Percentiles rank a stretch among this genome's conserved stretches.
phyloP scores from a whole-genome alignment of 164 flowering plant species.

The Annona cherimola region DNA sequence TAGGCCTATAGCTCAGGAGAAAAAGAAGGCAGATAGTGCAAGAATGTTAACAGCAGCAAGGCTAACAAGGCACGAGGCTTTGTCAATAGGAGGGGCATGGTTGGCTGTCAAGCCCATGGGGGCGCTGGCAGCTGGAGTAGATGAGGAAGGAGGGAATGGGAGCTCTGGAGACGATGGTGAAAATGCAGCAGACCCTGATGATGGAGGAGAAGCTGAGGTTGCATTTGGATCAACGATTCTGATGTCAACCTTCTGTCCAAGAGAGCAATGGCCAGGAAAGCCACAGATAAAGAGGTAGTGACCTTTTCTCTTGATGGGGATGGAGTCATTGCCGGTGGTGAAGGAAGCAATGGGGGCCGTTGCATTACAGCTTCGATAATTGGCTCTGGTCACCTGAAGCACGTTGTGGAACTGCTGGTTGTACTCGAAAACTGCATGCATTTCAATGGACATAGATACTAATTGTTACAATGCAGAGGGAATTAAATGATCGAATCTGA shows the following conservation, averaged over 20 bases:
- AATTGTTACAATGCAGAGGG: background rate
- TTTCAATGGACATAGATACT: background rate
- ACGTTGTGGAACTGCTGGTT: constrained; percentile 53
- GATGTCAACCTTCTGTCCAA: constrained; percentile 67
- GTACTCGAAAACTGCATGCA: constrained; percentile 49
- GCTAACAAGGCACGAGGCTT: background rate
- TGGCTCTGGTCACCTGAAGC: constrained; percentile 42
- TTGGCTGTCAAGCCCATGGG: constrained; percentile 10
- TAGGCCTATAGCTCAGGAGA: background rate
- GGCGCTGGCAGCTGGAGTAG: constrained; percentile 12
- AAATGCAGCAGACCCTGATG: constrained; percentile 9
- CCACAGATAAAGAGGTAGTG: constrained; percentile 64
- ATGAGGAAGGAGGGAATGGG: constrained; percentile 9
- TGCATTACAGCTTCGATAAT: constrained; percentile 53
- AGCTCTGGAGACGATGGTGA: background rate
- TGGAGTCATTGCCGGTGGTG: constrained; percentile 53
- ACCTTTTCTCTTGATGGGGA: constrained; percentile 33
- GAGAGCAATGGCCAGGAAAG: constrained; percentile 59
- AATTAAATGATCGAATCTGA: too few species aligned
- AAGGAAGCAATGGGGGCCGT: constrained; percentile 31
- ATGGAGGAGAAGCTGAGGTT: constrained; percentile 4
- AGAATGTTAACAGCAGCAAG: constrained; percentile 1
- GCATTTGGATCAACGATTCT: constrained; percentile 13
- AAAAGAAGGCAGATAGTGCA: constrained; percentile 4
- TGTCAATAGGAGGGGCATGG: constrained; percentile 14